Conservation (phyloP, 1,284 basidiomycete species). For the Tilletiopsis washingtonensis region DNA sequence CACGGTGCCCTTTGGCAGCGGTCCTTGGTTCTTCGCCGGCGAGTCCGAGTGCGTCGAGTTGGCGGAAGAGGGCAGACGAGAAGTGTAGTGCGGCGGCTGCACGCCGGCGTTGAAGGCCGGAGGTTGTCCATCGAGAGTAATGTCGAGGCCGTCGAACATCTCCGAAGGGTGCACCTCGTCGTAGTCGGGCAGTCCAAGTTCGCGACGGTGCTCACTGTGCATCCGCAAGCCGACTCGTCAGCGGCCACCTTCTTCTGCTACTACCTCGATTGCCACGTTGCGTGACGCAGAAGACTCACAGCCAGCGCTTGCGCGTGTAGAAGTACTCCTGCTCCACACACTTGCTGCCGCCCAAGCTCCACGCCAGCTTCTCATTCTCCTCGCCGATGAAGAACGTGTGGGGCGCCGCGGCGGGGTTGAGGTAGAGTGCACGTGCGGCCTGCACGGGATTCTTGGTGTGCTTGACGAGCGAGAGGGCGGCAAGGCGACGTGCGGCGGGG, state of each 20-base stretch:
- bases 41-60: too few relatives aligned
- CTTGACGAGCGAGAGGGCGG: slow-evolving; percentile 63
- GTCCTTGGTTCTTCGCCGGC: background rate
- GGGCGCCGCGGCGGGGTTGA: slow-evolving; percentile 56
- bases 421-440: slow-evolving; percentile 62
- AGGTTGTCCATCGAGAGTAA: too few relatives aligned
- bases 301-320: slow-evolving; percentile 17
- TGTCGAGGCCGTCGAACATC: too few relatives aligned
- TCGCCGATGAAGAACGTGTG: slow-evolving; percentile 65
- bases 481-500: slow-evolving; percentile 60
- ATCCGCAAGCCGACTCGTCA: too few relatives aligned
- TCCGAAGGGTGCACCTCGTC: too few relatives aligned
- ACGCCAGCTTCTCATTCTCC: slow-evolving; percentile 58
- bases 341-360: slow-evolving; percentile 10
- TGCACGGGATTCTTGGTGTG: slow-evolving; percentile 65
- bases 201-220: slow-evolving; percentile 20
- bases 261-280: too few relatives aligned
- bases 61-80: too few relatives aligned
- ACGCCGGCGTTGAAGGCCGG: too few relatives aligned
- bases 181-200: slow-evolving; percentile 10
- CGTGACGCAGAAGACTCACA: too few relatives aligned
- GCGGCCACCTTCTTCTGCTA: too few relatives aligned
- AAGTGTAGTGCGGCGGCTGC: too few relatives aligned
- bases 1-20: slow-evolving; percentile 63
- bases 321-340: slow-evolving; percentile 14